Conservation (phyloP, 345 rosid genomes). For the Leavenworthia alabamica region DNA sequence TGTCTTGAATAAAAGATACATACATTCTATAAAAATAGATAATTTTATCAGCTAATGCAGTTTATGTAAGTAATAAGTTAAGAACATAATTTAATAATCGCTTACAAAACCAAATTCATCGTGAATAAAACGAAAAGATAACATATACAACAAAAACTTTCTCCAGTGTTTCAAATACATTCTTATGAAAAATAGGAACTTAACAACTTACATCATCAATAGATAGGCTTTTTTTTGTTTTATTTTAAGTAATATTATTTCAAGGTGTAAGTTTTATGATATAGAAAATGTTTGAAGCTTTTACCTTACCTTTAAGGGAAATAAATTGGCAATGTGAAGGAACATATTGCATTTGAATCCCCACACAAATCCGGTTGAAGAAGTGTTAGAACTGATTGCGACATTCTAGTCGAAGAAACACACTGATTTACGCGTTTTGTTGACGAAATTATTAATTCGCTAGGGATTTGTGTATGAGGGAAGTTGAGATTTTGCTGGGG, state of each 20-base stretch:
- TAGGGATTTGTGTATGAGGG: slow-evolving; percentile 22
- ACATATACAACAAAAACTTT: background rate
- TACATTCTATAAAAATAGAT: slow-evolving; percentile 49
- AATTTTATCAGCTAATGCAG: slow-evolving; percentile 20
- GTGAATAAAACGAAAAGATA: background rate
- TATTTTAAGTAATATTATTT: background rate
- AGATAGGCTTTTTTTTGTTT: background rate
- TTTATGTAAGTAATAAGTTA: background rate
- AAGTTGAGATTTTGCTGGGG: slow-evolving; percentile 29
- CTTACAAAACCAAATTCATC: background rate
- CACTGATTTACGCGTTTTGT: slow-evolving; percentile 35
- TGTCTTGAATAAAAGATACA: slow-evolving; percentile 50
- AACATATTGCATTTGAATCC: slow-evolving; percentile 57
- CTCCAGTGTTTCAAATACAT: background rate
- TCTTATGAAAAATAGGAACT: background rate
- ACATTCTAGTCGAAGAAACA: slow-evolving; percentile 53
- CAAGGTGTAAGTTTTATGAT: background rate
- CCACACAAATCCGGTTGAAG: slow-evolving; percentile 60
- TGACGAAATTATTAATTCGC: slow-evolving; percentile 40
- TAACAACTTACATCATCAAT: background rate
- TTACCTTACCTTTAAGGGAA: slow-evolving; percentile 61
- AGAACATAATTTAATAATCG: background rate
- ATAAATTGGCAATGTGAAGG: slow-evolving; percentile 58
- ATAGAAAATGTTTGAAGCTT: background rate
- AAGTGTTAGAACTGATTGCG: slow-evolving; percentile 34